Evolutionary conservation across 2,329 filamentous ascomycete species (phyloP), one percentile per base, ranked within the genome.

Genomic region (Clarireedia monteithiana): DNA sequence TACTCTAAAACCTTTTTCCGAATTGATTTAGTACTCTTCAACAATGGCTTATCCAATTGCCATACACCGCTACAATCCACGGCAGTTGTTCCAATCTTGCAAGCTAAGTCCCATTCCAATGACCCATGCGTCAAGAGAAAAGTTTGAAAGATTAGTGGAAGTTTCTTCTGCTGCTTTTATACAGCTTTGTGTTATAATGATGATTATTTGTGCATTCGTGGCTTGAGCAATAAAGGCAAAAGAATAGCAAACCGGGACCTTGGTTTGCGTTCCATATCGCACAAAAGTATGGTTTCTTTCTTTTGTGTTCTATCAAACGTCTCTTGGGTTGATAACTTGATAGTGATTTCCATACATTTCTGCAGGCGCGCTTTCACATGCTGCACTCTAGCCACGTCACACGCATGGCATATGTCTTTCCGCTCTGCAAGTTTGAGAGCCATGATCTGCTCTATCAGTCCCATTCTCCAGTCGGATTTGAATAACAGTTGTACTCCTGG

Each of bases 351-450:
- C 15, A 9, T 38, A 38, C 15, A 9, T 40, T 15, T 40, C 12
- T 40, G 5, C 38, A 12, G 23, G 7, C 10, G 27, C 14, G 10
- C 44, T 39, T 46, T 50, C 42, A 55, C 20, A 50, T 50, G 47
- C 47, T 26, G 53, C 53, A 50, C 39, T 50, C n/a, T 55, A 55
- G 53, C 47, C 53, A 55, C 53, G 53, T 55, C 53, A 55, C 51
- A 20, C 17, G 39, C 40, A 24, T 44, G 40, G 39, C 7, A 48
- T 44, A 27, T 26, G 2, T 23, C 26, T 44, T 17, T 50, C 12
- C n/a, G n/a, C 20, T 55, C 14, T 45, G 14, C 30, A 23, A 24
- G 27, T 17, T 50, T 20, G 24, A 50, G 44, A 27, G 42, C 23
- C 36, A 50, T 24, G 53, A 50, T 55, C 53, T 50, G 12, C 53